Base-by-base conservation (phyloP, 1,284 basidiomycete genomes). In the Sanghuangporus sanghuang region DNA sequence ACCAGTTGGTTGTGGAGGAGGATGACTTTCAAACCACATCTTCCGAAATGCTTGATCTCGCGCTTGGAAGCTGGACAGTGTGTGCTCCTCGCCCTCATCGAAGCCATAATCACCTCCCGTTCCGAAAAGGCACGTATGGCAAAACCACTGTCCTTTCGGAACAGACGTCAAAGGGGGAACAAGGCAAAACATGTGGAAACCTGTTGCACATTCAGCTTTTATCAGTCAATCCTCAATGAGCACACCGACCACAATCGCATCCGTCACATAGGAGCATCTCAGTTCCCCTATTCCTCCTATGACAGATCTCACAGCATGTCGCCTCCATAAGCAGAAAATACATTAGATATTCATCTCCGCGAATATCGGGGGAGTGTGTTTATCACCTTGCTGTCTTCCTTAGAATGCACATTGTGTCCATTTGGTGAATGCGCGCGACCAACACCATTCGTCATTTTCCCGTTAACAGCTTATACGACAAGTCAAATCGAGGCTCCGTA, bases 101-200 rank as follows among this genome's bases (percentile, higher is more conserved):
- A 99, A 99, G 49, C 97, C 97, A 72, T 94, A 99, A 75, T 98
- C 97, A 63, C 94, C 93, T n/a, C 96, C 96, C 0, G 94, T 97
- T 35, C 89, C 90, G 52, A 96, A 85, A 16, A 99, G 80, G 72
- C 97, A 99, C 1, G 89, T 87, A 69, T 93, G 92, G 75, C 97
- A 99, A 75, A 89, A 98, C 96, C 97, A 99, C 68, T 96, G 90
- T 62, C 95, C 93, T 68, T 90, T 90, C 2, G 97, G 96, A 61
- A 98, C 90, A 4, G 81, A 78, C 2, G 82, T 77, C 54, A 99
- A 78, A 21, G 96, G 95, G 2, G 97, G 96, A 70, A 95, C 90
- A 62, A 99, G 88, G 73, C 97, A 99, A 74, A 93, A 94, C 77
- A 93, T 96, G 77, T 99, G 97, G 77, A 94, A 99, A 32, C 95